Evolutionary conservation across 164 flowering plant genomes (phyloP).

Genomic region (Euptelea pleiosperma): DNA sequence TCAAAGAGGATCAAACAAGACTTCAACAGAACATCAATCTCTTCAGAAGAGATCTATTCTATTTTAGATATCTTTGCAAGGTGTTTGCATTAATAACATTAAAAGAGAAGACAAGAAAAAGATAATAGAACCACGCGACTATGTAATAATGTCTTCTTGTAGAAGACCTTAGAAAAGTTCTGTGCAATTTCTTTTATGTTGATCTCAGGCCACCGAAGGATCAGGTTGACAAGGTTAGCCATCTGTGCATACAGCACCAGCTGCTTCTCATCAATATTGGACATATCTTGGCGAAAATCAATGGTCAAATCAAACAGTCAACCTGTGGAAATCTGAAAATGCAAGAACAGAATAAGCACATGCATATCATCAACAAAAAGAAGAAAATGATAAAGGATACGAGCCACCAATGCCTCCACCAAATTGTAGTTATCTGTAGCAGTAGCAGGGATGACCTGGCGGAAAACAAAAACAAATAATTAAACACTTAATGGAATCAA

Average conservation of each 20-base stretch:
- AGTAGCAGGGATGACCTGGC: slow-evolving; percentile 56
- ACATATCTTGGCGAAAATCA: slow-evolving; percentile 53
- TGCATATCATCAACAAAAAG: slow-evolving; percentile 1
- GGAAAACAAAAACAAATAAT: slow-evolving; percentile 12
- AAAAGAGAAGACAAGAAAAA: background rate
- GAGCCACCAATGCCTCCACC: slow-evolving; percentile 79
- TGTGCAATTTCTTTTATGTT: slow-evolving; percentile 77
- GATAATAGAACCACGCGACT: background rate
- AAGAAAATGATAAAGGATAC: slow-evolving; percentile 59
- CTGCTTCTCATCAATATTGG: slow-evolving; percentile 71
- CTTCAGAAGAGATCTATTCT: background rate
- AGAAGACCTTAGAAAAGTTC: slow-evolving; percentile 79
- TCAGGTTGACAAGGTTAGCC: slow-evolving; percentile 84
- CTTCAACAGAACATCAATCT: background rate
- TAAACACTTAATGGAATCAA: background rate
- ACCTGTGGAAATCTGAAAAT: background rate
- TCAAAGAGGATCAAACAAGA: background rate
- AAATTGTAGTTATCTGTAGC: slow-evolving; percentile 60
- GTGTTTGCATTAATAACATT: background rate
- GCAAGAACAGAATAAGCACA: background rate
- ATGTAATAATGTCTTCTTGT: background rate
- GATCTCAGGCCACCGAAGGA: slow-evolving; percentile 65
- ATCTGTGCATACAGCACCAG: slow-evolving; percentile 88
- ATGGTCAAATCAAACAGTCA: slow-evolving; percentile 27
- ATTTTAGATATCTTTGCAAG: too few species aligned